These are phyloP conservation scores for Conticribra guillardii DNA, from an alignment of 108 stramenopile species.

Conservation along the genomic window DNA sequence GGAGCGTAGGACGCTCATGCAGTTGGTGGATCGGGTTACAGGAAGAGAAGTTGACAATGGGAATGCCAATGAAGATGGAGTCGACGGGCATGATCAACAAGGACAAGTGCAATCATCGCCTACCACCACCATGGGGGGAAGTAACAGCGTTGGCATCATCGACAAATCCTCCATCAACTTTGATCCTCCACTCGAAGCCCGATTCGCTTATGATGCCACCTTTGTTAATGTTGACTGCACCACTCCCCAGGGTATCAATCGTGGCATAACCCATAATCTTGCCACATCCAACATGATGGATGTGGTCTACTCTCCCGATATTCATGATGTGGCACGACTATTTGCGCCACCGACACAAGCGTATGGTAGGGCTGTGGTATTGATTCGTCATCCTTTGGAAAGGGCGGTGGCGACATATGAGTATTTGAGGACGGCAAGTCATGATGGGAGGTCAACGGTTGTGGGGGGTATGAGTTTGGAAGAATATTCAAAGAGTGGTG, in stretches of 20 bases:
- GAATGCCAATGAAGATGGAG: too few species aligned
- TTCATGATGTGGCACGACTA: conserved; percentile 25
- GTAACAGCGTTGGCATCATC: neutral
- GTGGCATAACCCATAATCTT: conserved; percentile 20
- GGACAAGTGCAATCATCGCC: too few species aligned
- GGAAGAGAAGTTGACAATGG: too few species aligned
- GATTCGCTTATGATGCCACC: conserved; percentile 15
- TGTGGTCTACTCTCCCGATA: conserved; percentile 16
- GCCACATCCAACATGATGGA: conserved; percentile 29
- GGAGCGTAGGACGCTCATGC: too few species aligned
- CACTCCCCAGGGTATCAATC: conserved; percentile 23
- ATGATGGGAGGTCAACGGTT: conserved; percentile 2
- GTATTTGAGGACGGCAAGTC: conserved; percentile 12
- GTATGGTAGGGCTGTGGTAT: conserved; percentile 28
- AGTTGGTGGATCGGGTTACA: too few species aligned
- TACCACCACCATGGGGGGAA: too few species aligned
- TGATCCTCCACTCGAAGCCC: conserved; percentile 26
- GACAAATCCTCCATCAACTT: neutral
- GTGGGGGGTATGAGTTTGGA: conserved; percentile 29
- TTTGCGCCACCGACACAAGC: conserved; percentile 28
- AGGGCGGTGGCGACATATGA: conserved; percentile 30
- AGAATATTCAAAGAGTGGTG: conserved; percentile 26
- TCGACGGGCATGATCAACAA: too few species aligned
- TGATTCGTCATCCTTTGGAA: conserved; percentile 33
- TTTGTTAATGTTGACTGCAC: conserved; percentile 40